These are phyloP conservation scores for Cercospora berteroae DNA, from an alignment of 2,329 filamentous ascomycete species.

Conservation along the genomic window DNA sequence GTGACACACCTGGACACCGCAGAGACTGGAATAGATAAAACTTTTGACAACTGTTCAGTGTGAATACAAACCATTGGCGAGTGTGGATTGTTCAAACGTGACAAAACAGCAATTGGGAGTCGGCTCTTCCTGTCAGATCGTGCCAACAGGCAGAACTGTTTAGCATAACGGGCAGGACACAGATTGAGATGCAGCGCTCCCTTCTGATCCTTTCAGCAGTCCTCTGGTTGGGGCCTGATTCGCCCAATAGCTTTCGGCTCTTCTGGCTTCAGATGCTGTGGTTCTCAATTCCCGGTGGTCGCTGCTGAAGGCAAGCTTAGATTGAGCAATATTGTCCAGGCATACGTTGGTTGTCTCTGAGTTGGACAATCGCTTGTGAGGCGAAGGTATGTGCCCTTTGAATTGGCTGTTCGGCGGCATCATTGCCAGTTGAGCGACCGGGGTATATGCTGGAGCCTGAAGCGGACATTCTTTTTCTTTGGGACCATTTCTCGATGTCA, in stretches of 20 bases:
- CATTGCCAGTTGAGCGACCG: not conserved
- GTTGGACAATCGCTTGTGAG: not conserved
- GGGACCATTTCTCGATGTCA: not conserved
- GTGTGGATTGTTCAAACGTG: too few species aligned
- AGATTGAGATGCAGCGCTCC: slow-evolving; percentile 7
- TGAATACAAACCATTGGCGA: too few species aligned
- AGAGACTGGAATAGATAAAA: too few species aligned
- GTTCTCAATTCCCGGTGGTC: not conserved
- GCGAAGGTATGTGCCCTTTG: not conserved
- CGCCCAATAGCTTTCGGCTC: not conserved
- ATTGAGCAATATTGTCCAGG: not conserved
- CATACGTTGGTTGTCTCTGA: too few species aligned
- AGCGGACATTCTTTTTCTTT: not conserved
- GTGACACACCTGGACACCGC: not conserved
- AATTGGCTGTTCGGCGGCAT: not conserved
- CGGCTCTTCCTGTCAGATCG: not conserved
- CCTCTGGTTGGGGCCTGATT: not conserved
- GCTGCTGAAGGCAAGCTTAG: not conserved
- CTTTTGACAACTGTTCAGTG: too few species aligned
- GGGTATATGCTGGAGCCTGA: not conserved
- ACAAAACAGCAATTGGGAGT: too few species aligned
- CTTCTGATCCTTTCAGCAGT: not conserved
- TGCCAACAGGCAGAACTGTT: not conserved
- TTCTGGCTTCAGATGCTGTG: not conserved
- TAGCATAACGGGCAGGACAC: not conserved